Percentiles rank a stretch among this genome's conserved stretches.
Conservation (phyloP, 2,329 filamentous ascomycete species). For the Aaosphaeria arxii region DNA sequence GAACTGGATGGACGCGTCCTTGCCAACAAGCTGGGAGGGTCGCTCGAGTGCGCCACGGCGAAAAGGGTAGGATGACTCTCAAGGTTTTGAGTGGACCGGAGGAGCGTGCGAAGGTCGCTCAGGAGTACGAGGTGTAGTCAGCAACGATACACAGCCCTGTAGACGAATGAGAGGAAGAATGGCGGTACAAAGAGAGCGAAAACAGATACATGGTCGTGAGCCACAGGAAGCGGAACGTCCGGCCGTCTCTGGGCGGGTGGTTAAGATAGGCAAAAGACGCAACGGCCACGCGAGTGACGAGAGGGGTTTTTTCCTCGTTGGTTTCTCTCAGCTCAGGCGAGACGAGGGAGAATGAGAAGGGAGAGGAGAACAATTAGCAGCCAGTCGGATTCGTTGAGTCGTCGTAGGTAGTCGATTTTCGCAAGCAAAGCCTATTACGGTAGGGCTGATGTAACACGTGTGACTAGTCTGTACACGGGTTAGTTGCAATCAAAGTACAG, state of each 20-base stretch:
- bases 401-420: not conserved
- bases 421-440: not conserved
- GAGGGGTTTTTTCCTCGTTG: not conserved
- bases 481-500: no score
- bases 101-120: not conserved
- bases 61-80: not conserved
- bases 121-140: not conserved
- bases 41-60: not conserved
- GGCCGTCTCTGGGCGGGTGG: not conserved
- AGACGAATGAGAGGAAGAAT: constrained; percentile 1
- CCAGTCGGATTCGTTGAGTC: not conserved
- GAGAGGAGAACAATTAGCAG: no score
- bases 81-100: not conserved
- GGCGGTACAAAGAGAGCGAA: not conserved
- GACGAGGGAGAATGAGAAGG: no score
- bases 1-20: not conserved
- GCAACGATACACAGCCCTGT: not conserved
- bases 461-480: no score
- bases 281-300: no score
- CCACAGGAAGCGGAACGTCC: not conserved
- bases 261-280: no score
- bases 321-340: no score
- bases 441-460: no score
- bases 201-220: not conserved
- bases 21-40: not conserved